Base-by-base conservation (phyloP, 108 stramenopile genomes). In the Pseudonitzschia pungens region DNA sequence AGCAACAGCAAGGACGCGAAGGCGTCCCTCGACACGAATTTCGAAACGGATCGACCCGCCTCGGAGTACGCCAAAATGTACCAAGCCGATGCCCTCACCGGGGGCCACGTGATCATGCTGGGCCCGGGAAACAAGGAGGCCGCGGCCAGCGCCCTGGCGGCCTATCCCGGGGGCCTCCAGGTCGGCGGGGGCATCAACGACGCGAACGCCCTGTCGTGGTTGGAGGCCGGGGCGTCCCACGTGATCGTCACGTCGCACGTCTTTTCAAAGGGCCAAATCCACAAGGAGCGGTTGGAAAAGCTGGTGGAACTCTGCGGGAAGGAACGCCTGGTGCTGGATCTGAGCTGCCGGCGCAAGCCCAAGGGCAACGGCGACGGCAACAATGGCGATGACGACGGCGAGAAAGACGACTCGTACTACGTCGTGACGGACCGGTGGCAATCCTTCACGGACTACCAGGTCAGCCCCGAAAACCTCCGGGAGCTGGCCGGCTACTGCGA, bases 91-190 rank as follows among this genome's bases (percentile, higher is more conserved):
- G 65, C 71, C 36, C 75, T 99, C 48, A 81, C 75, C 0, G 99
- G 98, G 16, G 99, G 99, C 16, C 99, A 99, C 81, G 95, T 99
- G 22, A 98, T 99, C 62, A 98, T 96, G 96, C 87, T 99, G 32
- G 98, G 98, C 9, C 80, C 86, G 2, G 95, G 96, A 15, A 97
- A 97, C 73, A 68, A 84, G 52, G 91, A 96, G 58, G 96, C 97
- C 62, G 94, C 97, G 0, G 70, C 76, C 18, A 76, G 78, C 16
- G 98, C 97, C 0, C 74, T 98, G 27, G 15, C 56, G 20, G 96
- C 94, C 10, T 98, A 89, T 56, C 98, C 97, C 8, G 73, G 88
- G 21, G 94, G 93, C 0, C 71, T 99, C 10, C 99, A 99, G 62
- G 83, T 99, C 43, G 99, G 99, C 29, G 98, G 99, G 0, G 99